Conservation (phyloP, 2,329 filamentous ascomycete genomes). For the Cordyceps militaris region DNA sequence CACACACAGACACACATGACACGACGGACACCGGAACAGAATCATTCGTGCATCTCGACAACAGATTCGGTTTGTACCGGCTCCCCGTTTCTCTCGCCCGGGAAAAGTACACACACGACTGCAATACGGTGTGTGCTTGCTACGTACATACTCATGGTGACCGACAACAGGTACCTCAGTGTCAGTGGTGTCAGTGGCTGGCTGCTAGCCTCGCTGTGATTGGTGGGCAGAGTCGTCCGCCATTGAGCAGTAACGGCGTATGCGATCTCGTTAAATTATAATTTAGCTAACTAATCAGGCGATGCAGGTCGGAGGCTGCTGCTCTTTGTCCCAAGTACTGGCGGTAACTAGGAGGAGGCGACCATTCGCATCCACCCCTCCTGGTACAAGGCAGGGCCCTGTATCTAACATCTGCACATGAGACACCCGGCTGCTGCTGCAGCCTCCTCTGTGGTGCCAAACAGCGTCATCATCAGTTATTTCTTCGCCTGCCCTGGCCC, state of each 20-base stretch:
- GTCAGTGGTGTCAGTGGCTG: too few species aligned
- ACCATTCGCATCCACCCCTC: neutral
- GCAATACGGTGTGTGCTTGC: neutral
- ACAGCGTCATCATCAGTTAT: neutral
- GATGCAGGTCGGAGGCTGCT: neutral
- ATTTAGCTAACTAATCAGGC: neutral
- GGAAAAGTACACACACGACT: neutral
- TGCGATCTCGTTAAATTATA: too few species aligned
- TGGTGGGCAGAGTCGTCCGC: neutral
- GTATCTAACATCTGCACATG: neutral
- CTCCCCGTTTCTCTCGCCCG: neutral
- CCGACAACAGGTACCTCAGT: too few species aligned
- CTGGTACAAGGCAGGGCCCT: neutral
- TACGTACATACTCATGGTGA: neutral
- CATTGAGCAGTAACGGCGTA: neutral
- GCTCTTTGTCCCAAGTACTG: neutral
- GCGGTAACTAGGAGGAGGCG: neutral
- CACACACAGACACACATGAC: neutral
- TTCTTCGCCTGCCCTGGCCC: neutral
- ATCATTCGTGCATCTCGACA: neutral
- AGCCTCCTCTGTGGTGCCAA: neutral
- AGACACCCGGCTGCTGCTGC: neutral
- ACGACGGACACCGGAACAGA: neutral
- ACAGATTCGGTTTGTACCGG: neutral
- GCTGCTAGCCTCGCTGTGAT: neutral